Base-by-base conservation (phyloP, 2,329 filamentous ascomycete genomes). In the Hypoxylon sp. region DNA sequence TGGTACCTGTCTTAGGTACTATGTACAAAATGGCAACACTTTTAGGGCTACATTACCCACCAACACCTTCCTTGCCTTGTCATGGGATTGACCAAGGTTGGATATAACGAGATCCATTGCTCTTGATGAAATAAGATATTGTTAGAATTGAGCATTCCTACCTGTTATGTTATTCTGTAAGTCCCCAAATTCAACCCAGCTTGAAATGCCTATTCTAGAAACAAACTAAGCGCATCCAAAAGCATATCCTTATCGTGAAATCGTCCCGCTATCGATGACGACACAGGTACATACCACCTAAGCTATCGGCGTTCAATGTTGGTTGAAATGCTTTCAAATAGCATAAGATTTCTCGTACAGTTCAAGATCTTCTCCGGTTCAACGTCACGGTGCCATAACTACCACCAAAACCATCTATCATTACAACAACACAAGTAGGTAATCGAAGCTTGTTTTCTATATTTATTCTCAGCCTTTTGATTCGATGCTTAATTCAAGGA, bases 371-470 rank as follows among this genome's bases (percentile, higher is more conserved):
- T n/a, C n/a, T n/a, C n/a, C 21, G 45, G 40, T 34, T 30, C 16
- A 40, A 40, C 34, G 36, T 40, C 48, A 41, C 41, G 12, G 35
- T 51, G 15, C 47, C 46, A 43, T 43, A 29, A 34, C 20, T 38
- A 37, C 48, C 21, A 15, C 48, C 41, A 45, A 20, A 23, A 25
- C 23, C 7, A 37, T 19, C 32, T 42, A 20, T 46, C 42, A 37
- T 35, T 30, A 20, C 23, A 40, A 45, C 41, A 23, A 26, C 36
- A 41, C 31, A 11, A 3, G 6, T n/a, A 31, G 11, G 36, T 41
- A 35, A n/a, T 8, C n/a, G 20, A 23, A 23, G 34, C 21, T 25
- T 25, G 21, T 36, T 8, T 44, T 23, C 9, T 40, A 9, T 16
- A 20, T 9, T 5, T 31, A 26, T n/a, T 12, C n/a, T 16, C 19